Evolutionary conservation across 2,329 filamentous ascomycete genomes (phyloP).

Genomic region (Fusarium austroafricanum): DNA sequence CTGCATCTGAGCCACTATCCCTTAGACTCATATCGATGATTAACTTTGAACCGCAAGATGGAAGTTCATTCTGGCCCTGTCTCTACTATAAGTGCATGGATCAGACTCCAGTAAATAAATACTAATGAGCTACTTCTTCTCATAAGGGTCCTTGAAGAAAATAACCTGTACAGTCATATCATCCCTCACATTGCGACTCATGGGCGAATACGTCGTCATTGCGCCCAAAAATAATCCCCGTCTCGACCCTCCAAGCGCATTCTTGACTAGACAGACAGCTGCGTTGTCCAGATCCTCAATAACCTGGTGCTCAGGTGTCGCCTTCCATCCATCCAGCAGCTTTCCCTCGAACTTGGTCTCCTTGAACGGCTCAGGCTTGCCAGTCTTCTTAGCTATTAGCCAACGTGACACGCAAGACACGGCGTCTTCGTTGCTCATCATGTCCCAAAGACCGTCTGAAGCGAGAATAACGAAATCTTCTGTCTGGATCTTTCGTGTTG

Average conservation of each 20-base stretch:
- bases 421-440: conserved; percentile 66
- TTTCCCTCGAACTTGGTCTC: conserved; percentile 37
- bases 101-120: too few relatives aligned
- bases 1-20: too few relatives aligned
- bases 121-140: conserved; percentile 72
- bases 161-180: conserved; percentile 89
- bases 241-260: conserved; percentile 82
- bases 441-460: conserved; percentile 75
- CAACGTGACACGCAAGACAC: conserved; percentile 69
- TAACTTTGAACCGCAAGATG: too few relatives aligned
- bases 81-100: too few relatives aligned
- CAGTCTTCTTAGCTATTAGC: conserved; percentile 51
- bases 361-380: conserved; percentile 40
- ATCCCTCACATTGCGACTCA: conserved; percentile 73
- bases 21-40: too few relatives aligned
- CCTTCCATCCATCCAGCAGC: conserved; percentile 40
- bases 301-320: conserved; percentile 68
- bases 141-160: conserved; percentile 60
- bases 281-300: conserved; percentile 81
- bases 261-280: conserved; percentile 83
- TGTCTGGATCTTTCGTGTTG: conserved; percentile 63
- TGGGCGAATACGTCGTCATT: conserved; percentile 76
- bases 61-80: too few relatives aligned
- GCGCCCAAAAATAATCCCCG: conserved; percentile 78
- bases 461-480: conserved; percentile 72